Evolutionary conservation across 176 grass and related monocot species (phyloP), one percentile per base, ranked within the genome.

Genomic region (Saccharum officinarum): DNA sequence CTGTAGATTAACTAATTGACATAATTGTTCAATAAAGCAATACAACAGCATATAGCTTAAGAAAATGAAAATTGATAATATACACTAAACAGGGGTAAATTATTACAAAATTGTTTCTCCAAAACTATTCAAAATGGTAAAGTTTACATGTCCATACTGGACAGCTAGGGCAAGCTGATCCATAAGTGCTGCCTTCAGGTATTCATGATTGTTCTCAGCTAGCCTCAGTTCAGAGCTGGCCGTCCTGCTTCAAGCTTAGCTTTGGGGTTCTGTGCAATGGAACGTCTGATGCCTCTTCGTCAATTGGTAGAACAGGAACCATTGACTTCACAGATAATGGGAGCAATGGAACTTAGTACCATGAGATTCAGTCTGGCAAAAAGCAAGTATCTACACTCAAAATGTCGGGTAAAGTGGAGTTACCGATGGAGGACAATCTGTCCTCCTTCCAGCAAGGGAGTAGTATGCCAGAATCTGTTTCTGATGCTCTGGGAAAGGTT

Each of bases 401-500:
- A 80, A 78, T 67, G 88, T 18, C 52, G 90, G 92, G 87, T 88
- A 62, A 42, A 96, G 78, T 4, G 84, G 76, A 76, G 88, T 90
- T 38, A 99, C 88, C 1, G 94, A 94, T 26, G 62, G 57, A 60
- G 93, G 97, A 22, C 78, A 90, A 88, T 99, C 97, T 36, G 79
- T 89, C 37, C 97, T 93, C 81, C 75, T 89, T 36, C 97, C 97
- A 57, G 90, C 93, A 76, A 99, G 93, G 69, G 97, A 96, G 73
- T 96, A 96, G 82, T 99, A 99, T 17, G 93, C 97, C 39, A 99
- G 84, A 88, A 99, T 90, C 86, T 99, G 97, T 87, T 87, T 88
- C 76, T 91, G 84, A 72, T 82, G 68, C 38, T 94, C 86, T 71
- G 86, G 50, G 70, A 67, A 67, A 78, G 85, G 42, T 30, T 80